Conservation (phyloP, 306 rosid genomes). For the apple (Malus domestica) region ASM211411v1 NC_041794.1:23564501-23565000, state of each 20-base stretch:
- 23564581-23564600: constrained; percentile 33
- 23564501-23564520: constrained; percentile 29
- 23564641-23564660: constrained; percentile 20
- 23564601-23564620: constrained; percentile 30
- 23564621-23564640: constrained; percentile 20
- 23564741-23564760: neutral
- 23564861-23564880: constrained; percentile 16
- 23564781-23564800: neutral
- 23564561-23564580: constrained; percentile 15
- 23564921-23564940: constrained; percentile 19
- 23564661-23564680: constrained; percentile 8
- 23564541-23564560: constrained; percentile 14
- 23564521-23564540: constrained; percentile 25
- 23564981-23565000: constrained; percentile 22
- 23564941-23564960: constrained; percentile 17
- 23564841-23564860: constrained; percentile 20
- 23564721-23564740: neutral
- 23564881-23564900: constrained; percentile 20
- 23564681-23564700: constrained; percentile 23
- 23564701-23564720: constrained; percentile 31
- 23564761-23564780: neutral
- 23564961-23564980: constrained; percentile 9
- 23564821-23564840: constrained; percentile 11
- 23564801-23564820: constrained; percentile 7
- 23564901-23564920: constrained; percentile 23